Base-by-base conservation (phyloP, 371 early-diverging fungal genomes). In the Syncephalastrum racemosum region DNA sequence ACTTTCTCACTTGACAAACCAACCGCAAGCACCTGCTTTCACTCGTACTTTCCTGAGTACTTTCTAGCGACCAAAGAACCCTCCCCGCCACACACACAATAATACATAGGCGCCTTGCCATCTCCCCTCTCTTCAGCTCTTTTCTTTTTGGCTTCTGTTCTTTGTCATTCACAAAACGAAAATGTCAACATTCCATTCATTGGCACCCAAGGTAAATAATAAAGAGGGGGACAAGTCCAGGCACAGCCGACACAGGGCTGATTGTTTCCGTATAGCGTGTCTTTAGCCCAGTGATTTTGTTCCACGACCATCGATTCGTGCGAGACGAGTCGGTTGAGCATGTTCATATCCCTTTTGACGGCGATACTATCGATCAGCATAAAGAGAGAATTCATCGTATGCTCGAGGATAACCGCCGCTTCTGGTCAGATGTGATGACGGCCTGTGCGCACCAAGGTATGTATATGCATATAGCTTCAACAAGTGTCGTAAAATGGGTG, bases 221-320 rank as follows among this genome's bases (percentile, higher is more conserved):
- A 25, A 25, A 25, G 25, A 25, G 25, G 25, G 25, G 25, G 25
- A 5, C 25, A 25, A 5, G 25, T 10, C 12, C 36, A 31, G 36
- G 36, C 36, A 31, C 36, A 31, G 36, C 10, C 36, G 12, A 51
- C 52, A 36, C 52, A 36, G 52, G 23, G 16, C 23, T 39, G 18
- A 39, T 22, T 40, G 36, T 51, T 51, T 51, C 52, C 40, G 52
- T 51, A 51, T 39, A 51, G 52, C 66, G 72, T 41, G 50, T 58
- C 16, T 73, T 73, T 49, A 73, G 67, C 54, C 73, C 73, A 54
- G 64, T 73, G 58, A 69, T 73, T 43, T 65, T 73, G 23, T 73
- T 68, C 43, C 68, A 73, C 54, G 73, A 73, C 42, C 66, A 68
- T 54, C 53, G 64, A 41, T 66, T 62, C 41, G 55, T 66, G 14